Percentiles rank a stretch among this genome's conserved stretches.
phyloP scores from a whole-genome alignment of 176 grass and related monocot species.

The Lolium perenne region DNA sequence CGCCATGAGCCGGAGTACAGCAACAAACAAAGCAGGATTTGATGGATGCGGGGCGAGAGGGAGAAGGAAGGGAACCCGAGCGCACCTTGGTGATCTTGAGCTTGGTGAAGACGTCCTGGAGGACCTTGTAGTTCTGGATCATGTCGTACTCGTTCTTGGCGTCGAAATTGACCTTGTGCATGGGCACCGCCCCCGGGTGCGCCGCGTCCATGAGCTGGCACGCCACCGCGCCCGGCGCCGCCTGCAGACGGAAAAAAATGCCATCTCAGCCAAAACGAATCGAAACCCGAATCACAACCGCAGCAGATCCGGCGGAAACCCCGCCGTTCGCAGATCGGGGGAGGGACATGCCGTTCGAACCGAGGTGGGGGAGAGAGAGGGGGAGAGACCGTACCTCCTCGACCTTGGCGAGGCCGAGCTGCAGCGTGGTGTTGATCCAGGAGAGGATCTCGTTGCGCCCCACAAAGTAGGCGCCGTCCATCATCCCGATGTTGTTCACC shows the following conservation, averaged over 20 bases:
- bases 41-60: background rate
- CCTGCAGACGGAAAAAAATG: conserved; percentile 40
- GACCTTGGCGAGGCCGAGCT: conserved; percentile 91
- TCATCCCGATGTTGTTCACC: conserved; percentile 89
- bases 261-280: conserved; percentile 1
- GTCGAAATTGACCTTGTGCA: conserved; percentile 99
- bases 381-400: conserved; percentile 62
- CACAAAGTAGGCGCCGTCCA: conserved; percentile 98
- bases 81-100: conserved; percentile 94
- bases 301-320: background rate
- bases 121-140: conserved; percentile 99
- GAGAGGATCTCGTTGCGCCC: conserved; percentile 93
- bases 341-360: background rate
- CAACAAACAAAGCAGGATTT: background rate
- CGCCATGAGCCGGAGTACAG: background rate
- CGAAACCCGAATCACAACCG: background rate
- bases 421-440: conserved; percentile 97
- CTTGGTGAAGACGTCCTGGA: conserved; percentile 98
- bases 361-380: background rate
- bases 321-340: background rate
- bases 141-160: conserved; percentile 98
- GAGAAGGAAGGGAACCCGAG: background rate
- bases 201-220: conserved; percentile 95
- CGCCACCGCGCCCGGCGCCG: conserved; percentile 82
- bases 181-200: conserved; percentile 86